phyloP scores from a whole-genome alignment of 257 asterid genomes.

The Handroanthus guayacan region DNA sequence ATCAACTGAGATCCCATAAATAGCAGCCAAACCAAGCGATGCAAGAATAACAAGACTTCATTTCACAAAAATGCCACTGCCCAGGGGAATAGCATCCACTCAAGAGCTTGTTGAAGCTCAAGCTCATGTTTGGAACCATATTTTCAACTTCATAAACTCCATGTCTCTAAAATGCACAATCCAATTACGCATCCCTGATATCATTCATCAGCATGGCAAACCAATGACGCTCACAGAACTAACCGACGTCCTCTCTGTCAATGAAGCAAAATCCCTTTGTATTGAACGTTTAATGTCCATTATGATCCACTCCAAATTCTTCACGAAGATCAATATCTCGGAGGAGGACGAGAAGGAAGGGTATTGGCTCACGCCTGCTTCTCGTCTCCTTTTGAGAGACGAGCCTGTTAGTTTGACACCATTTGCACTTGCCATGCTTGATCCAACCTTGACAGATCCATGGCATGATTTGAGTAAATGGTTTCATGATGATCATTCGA shows the following conservation, averaged over 20 bases:
- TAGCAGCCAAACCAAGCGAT: no score
- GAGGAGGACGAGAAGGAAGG: neutral
- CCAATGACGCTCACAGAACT: constrained; percentile 16
- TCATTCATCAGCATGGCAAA: constrained; percentile 11
- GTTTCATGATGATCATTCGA: neutral
- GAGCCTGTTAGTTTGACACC: neutral
- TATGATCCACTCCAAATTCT: constrained; percentile 5
- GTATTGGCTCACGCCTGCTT: constrained; percentile 5
- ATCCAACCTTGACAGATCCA: neutral
- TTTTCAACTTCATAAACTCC: constrained; percentile 6
- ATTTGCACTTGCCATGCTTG: neutral
- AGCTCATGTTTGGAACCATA: constrained; percentile 21
- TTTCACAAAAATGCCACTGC: neutral
- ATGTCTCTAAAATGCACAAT: constrained; percentile 10
- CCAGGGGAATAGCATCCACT: neutral
- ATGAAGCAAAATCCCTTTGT: constrained; percentile 1
- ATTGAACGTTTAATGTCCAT: neutral
- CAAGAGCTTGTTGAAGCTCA: constrained; percentile 28
- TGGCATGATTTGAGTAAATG: neutral
- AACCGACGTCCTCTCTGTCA: neutral
- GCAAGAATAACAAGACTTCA: no score
- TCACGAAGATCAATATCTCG: neutral
- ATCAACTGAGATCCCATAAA: no score
- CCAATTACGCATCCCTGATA: neutral
- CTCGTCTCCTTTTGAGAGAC: neutral